Conservation (phyloP, 768 basidiomycete genomes). For the Suillus luteus region DNA sequence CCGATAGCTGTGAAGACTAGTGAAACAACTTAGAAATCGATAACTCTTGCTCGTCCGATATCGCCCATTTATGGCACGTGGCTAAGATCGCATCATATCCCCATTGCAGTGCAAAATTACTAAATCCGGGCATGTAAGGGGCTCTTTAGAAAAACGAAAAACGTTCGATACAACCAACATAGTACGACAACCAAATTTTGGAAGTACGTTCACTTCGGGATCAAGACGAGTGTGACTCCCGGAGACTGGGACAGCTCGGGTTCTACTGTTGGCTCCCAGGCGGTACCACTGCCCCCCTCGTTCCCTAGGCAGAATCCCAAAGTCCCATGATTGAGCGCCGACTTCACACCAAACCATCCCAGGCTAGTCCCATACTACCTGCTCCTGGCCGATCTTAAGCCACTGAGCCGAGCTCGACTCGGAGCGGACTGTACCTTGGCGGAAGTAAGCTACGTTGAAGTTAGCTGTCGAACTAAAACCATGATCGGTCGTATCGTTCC, state of each 20-base stretch:
- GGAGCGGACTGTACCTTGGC: not conserved
- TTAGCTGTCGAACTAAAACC: not conserved
- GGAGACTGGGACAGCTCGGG: not conserved
- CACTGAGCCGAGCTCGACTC: not conserved
- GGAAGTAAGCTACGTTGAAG: not conserved
- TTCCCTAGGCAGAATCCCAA: slow-evolving; percentile 6
- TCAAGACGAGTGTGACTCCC: not conserved
- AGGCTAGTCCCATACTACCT: slow-evolving; percentile 13
- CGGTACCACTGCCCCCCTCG: slow-evolving; percentile 7
- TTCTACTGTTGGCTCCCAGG: slow-evolving; percentile 9
- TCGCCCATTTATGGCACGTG: slow-evolving; percentile 1
- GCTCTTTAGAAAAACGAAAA: slow-evolving; percentile 4
- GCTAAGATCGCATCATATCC: slow-evolving; percentile 2
- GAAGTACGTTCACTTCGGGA: slow-evolving; percentile 2
- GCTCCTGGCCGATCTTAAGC: slow-evolving; percentile 4
- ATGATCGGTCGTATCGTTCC: not conserved
- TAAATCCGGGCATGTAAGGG: not conserved
- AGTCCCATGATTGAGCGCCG: slow-evolving; percentile 3
- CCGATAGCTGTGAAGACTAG: slow-evolving; percentile 3
- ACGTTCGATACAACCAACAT: not conserved
- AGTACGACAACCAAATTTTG: not conserved
- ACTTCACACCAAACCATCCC: slow-evolving; percentile 14
- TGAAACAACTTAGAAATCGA: slow-evolving; percentile 11
- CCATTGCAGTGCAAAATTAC: not conserved
- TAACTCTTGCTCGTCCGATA: slow-evolving; percentile 9